Conservation (phyloP, 129 eudicot genomes). For the Dittrichia graveolens region DNA sequence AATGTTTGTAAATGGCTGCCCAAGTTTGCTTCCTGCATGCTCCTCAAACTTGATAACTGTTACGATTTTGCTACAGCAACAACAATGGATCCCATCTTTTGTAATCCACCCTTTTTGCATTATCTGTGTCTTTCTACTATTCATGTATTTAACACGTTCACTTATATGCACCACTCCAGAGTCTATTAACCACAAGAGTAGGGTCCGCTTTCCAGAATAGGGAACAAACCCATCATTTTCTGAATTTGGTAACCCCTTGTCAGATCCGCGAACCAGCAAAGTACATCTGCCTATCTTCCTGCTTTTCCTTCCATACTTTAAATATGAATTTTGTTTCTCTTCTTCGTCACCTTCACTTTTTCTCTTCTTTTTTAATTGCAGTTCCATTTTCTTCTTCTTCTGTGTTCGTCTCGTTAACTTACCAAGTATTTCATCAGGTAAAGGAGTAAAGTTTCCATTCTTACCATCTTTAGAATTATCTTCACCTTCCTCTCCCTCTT, state of each 20-base stretch:
- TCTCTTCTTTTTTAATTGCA: conserved; percentile 49
- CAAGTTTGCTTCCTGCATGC: conserved; percentile 80
- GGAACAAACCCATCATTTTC: conserved; percentile 61
- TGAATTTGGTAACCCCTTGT: conserved; percentile 46
- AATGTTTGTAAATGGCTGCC: conserved; percentile 63
- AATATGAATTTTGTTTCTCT: conserved; percentile 41
- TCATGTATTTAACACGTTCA: conserved; percentile 72
- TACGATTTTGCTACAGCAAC: conserved; percentile 79
- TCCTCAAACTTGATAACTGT: conserved; percentile 68
- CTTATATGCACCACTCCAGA: conserved; percentile 58
- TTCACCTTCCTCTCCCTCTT: conserved; percentile 2
- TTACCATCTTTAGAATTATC: conserved; percentile 28
- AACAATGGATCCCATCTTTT: conserved; percentile 84
- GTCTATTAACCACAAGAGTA: conserved; percentile 80
- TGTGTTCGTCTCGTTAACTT: conserved; percentile 75
- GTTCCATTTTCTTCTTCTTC: conserved; percentile 57
- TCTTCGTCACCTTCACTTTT: conserved; percentile 44
- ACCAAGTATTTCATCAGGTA: conserved; percentile 63
- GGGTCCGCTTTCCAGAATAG: conserved; percentile 71
- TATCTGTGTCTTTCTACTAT: conserved; percentile 53
- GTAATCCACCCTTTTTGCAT: conserved; percentile 88
- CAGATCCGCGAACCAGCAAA: conserved; percentile 62
- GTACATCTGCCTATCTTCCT: conserved; percentile 67
- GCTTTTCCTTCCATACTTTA: conserved; percentile 48
- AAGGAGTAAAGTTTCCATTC: conserved; percentile 48